Evolutionary conservation across 1,284 basidiomycete species (phyloP).

Genomic region (Psilocybe mexicana): DNA sequence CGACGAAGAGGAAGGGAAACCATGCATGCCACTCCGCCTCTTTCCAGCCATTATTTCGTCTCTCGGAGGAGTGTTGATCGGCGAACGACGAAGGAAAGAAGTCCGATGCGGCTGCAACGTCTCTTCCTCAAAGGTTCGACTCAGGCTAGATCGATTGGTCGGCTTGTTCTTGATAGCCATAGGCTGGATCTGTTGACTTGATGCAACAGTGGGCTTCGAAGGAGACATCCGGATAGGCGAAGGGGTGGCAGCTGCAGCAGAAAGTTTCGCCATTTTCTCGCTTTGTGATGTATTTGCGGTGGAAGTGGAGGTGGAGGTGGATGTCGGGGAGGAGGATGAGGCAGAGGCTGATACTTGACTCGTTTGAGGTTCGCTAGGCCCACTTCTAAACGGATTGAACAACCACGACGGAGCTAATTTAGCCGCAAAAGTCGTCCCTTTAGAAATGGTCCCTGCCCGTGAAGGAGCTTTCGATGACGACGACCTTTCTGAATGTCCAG

Average conservation of each 20-base stretch:
- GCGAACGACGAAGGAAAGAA: conserved; percentile 53
- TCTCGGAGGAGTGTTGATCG: conserved; percentile 64
- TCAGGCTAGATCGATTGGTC: conserved; percentile 41
- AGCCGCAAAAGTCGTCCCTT: conserved; percentile 45
- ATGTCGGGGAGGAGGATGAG: conserved; percentile 38
- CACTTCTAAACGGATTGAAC: conserved; percentile 70
- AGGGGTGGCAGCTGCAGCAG: conserved; percentile 14
- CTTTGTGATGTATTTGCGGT: conserved; percentile 24
- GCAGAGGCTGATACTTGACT: conserved; percentile 52
- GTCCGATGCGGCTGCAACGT: conserved; percentile 37
- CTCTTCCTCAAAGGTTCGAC: conserved; percentile 60
- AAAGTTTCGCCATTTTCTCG: conserved; percentile 13
- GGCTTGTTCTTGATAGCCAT: conserved; percentile 55
- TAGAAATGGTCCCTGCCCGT: conserved; percentile 27
- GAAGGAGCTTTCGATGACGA: conserved; percentile 36
- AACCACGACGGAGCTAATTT: conserved; percentile 74
- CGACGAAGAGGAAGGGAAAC: conserved; percentile 48
- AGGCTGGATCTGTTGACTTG: conserved; percentile 38
- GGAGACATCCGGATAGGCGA: conserved; percentile 34
- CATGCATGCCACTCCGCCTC: conserved; percentile 51
- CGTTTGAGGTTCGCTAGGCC: conserved; percentile 59
- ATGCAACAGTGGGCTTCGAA: conserved; percentile 29
- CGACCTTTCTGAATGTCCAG: conserved; percentile 47
- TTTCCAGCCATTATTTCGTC: conserved; percentile 59
- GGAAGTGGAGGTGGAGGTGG: conserved; percentile 42